Conservation (phyloP, 108 stramenopile species). For the Aureococcus anophagefferens region DNA sequence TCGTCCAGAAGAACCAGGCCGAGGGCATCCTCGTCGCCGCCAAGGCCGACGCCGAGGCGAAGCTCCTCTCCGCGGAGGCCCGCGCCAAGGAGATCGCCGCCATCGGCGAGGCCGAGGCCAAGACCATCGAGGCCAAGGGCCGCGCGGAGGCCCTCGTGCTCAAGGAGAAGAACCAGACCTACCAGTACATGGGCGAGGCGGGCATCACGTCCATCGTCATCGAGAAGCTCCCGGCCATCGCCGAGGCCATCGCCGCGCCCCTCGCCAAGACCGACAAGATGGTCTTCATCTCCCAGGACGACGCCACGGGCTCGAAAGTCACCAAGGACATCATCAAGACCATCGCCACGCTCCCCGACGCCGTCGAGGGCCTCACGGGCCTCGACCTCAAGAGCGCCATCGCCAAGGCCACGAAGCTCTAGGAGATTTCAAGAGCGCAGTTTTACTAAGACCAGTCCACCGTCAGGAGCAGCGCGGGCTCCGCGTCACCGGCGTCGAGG, state of each 20-base stretch:
- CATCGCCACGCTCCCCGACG: constrained; percentile 29
- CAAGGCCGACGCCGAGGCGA: constrained; percentile 16
- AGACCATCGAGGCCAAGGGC: constrained; percentile 32
- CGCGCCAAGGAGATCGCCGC: constrained; percentile 17
- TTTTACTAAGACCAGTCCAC: no score
- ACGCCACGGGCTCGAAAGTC: constrained; percentile 25
- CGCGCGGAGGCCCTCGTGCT: constrained; percentile 36
- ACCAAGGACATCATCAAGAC: constrained; percentile 31
- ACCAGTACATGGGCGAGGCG: constrained; percentile 35
- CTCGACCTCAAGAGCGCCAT: constrained; percentile 21
- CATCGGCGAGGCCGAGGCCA: constrained; percentile 27
- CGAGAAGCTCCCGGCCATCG: constrained; percentile 34
- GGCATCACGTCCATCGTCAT: constrained; percentile 32
- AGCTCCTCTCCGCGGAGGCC: constrained; percentile 7
- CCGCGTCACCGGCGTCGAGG: no score
- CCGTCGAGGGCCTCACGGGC: constrained; percentile 35
- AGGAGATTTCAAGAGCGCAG: no score
- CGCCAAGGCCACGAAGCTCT: not conserved
- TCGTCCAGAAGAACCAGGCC: constrained; percentile 39
- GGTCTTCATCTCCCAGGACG: constrained; percentile 34
- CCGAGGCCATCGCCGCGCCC: constrained; percentile 29
- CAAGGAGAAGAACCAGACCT: constrained; percentile 31
- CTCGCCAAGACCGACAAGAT: constrained; percentile 35
- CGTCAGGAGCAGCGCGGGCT: no score
- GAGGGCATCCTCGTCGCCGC: constrained; percentile 13